phyloP scores from a whole-genome alignment of 202 grass and related monocot genomes.

The Zoysia matrella region DNA sequence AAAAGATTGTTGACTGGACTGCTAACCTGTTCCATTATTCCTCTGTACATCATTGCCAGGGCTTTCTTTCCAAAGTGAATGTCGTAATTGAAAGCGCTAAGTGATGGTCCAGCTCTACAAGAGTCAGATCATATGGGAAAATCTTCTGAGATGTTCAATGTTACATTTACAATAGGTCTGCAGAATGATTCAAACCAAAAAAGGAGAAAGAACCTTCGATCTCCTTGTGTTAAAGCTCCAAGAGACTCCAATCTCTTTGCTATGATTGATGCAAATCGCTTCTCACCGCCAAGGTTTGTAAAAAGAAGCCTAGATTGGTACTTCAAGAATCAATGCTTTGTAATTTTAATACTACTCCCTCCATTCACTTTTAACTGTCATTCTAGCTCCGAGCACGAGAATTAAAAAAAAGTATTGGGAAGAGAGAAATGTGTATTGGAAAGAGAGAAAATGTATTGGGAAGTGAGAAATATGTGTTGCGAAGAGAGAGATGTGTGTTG shows the following conservation, averaged over 20 bases:
- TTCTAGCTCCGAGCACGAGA: too few species aligned
- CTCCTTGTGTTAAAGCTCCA: slow-evolving; percentile 98
- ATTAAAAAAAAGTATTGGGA: too few species aligned
- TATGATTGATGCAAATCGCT: slow-evolving; percentile 97
- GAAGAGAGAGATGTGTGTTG: too few species aligned
- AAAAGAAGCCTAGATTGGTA: slow-evolving; percentile 76
- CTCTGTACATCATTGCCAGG: slow-evolving; percentile 82
- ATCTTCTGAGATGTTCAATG: slow-evolving; percentile 14
- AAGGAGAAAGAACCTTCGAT: slow-evolving; percentile 69
- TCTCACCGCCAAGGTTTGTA: slow-evolving; percentile 95
- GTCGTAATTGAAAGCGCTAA: slow-evolving; percentile 92
- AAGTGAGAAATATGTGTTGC: too few species aligned
- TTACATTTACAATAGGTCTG: slow-evolving; percentile 12
- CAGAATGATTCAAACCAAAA: slow-evolving; percentile 6
- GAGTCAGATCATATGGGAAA: slow-evolving; percentile 28
- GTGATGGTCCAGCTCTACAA: slow-evolving; percentile 76
- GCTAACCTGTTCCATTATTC: slow-evolving; percentile 89
- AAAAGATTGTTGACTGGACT: background rate
- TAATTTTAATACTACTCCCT: background rate
- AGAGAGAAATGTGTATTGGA: too few species aligned
- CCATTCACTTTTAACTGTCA: too few species aligned
- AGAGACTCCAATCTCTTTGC: slow-evolving; percentile 97
- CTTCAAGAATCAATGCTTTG: slow-evolving; percentile 35
- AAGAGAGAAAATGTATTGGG: too few species aligned
- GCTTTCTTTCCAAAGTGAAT: slow-evolving; percentile 89